Percentiles rank a stretch among this genome's conserved stretches.
Conservation (phyloP, 345 rosid species). For the Populus deltoides region DNA sequence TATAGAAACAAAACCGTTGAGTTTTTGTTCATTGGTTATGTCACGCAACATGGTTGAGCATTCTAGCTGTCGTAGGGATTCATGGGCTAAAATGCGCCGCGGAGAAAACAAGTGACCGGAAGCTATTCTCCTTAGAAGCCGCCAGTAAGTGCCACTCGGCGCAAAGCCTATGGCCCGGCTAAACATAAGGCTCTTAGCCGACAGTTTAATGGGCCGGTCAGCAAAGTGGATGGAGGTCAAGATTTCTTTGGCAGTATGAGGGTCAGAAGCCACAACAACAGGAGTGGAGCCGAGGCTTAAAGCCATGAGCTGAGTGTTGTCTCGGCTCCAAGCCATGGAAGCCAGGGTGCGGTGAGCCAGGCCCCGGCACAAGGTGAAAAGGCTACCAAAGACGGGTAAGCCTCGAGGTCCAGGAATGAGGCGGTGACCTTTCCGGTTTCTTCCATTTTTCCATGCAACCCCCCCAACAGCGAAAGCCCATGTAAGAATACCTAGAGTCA, state of each 20-base stretch:
- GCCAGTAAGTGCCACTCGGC: conserved; percentile 83
- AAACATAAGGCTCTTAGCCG: conserved; percentile 79
- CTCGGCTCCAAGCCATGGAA: conserved; percentile 49
- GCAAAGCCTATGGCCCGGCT: conserved; percentile 90
- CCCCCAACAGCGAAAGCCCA: conserved; percentile 71
- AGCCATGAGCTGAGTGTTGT: conserved; percentile 64
- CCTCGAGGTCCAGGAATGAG: conserved; percentile 70
- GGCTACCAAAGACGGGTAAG: conserved; percentile 70
- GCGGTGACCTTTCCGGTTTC: conserved; percentile 41
- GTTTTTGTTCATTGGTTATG: conserved; percentile 42
- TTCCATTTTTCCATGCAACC: conserved; percentile 63
- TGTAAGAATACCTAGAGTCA: conserved; percentile 39
- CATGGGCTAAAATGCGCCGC: conserved; percentile 57
- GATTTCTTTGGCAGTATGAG: conserved; percentile 65
- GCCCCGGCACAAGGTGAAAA: conserved; percentile 59
- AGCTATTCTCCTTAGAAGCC: conserved; percentile 66
- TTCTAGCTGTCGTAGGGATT: conserved; percentile 52
- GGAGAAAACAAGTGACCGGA: conserved; percentile 78
- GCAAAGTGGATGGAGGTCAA: conserved; percentile 63
- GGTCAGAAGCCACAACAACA: conserved; percentile 66
- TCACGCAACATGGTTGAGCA: conserved; percentile 44
- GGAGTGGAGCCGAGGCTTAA: conserved; percentile 79
- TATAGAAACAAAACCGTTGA: conserved; percentile 39
- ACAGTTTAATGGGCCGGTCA: conserved; percentile 82
- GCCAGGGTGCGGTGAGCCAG: conserved; percentile 70